These are phyloP conservation scores for Yarrowia sp. DNA, from an alignment of 805 yeast species.

Conservation along the genomic window DNA sequence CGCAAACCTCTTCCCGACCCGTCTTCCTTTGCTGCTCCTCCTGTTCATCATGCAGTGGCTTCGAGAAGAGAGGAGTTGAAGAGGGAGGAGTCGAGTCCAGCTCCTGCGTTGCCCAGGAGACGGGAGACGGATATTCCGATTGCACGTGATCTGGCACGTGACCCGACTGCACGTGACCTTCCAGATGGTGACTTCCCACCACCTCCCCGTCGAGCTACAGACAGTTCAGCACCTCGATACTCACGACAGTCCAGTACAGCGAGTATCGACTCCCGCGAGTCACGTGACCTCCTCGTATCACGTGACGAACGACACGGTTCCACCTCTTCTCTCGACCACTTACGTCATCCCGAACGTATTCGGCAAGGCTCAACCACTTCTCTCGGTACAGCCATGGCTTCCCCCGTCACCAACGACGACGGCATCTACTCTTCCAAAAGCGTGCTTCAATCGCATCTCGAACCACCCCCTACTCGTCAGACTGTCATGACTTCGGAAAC, in stretches of 20 bases:
- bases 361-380: neutral
- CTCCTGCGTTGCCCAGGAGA: neutral
- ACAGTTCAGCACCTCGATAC: neutral
- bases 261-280: neutral
- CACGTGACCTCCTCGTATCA: neutral
- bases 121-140: neutral
- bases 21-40: slow-evolving; percentile 5
- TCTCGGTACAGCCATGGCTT: neutral
- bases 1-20: slow-evolving; percentile 7
- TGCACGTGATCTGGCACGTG: neutral
- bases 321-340: neutral
- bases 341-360: neutral
- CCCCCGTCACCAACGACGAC: neutral
- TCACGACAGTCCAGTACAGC: neutral
- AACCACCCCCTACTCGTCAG: slow-evolving; percentile 2
- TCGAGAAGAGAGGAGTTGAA: neutral
- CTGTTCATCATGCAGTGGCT: slow-evolving; percentile 11
- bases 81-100: neutral
- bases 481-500: neutral
- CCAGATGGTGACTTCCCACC: neutral
- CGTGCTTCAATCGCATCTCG: neutral
- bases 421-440: neutral
- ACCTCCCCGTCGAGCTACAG: slow-evolving; percentile 8
- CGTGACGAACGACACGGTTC: neutral
- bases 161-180: no score